Evolutionary conservation across 1,284 basidiomycete species (phyloP), one percentile per base, ranked within the genome.

Genomic region (Schizophyllum commune): DNA sequence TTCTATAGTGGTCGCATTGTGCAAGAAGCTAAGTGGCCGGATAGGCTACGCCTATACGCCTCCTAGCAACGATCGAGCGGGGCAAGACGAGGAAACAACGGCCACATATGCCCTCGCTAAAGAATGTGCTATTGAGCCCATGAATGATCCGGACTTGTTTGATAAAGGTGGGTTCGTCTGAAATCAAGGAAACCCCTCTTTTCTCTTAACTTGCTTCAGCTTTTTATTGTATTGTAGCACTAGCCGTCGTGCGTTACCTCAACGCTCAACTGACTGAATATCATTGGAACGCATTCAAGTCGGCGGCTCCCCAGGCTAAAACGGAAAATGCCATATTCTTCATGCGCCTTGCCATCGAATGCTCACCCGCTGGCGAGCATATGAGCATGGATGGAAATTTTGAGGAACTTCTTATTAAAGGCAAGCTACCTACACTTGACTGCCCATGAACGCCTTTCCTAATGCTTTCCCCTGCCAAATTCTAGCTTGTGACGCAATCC

Each of bases 1-100:
- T 27, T 27, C 27, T 27, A 27, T 27, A 27, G 27, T 27, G 27
- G 27, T 27, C 5, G 66, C 72, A 74, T 11, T 73, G 27, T 27
- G 27, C 27, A 27, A 27, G 27, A 27, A 27, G 27, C 27, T 27
- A 27, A 27, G 27, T 5, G 27, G 27, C 27, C 27, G 27, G 27
- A 27, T 27, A 27, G 39, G 39, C 39, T 47, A 47, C 17, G 17
- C 39, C 13, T 47, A 47, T 47, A 47, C 39, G 9, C 9, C 39
- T 13, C 17, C 39, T 47, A 17, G 39, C 39, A 47, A 47, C 39
- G 17, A 47, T 17, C 9, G 4, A 47, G 13, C 39, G 27, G 27
- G 27, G 27, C 27, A 27, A 27, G 27, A 47, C 17, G 39, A 47
- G 17, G 39, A 47, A 47, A 47, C 9, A 8, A 11, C 9, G 39